phyloP scores from a whole-genome alignment of 208 protist genomes.

The Leishmania lainsoni region DNA sequence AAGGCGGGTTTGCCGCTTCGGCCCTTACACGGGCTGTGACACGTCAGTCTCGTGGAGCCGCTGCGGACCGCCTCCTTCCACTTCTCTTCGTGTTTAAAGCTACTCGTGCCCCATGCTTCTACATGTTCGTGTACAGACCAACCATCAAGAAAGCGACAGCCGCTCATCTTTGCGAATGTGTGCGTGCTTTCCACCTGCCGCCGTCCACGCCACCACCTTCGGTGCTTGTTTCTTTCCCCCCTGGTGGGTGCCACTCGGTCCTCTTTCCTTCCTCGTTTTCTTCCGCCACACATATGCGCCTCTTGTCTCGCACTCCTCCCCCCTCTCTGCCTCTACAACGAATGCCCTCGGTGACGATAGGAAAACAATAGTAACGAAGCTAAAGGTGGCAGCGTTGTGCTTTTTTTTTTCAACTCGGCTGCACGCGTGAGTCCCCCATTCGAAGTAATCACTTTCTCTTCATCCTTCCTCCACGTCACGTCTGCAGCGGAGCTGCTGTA shows the following conservation, averaged over 20 bases:
- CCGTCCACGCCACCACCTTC: neutral
- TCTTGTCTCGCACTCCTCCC: neutral
- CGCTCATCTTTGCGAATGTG: neutral
- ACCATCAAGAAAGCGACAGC: neutral
- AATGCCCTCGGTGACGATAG: neutral
- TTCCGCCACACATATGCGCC: neutral
- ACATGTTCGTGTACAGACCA: neutral
- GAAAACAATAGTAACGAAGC: neutral
- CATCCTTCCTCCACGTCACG: neutral
- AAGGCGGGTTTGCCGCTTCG: neutral
- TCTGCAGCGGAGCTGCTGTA: neutral
- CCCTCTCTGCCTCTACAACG: neutral
- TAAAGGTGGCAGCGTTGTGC: neutral
- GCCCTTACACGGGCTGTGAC: neutral
- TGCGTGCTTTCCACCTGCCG: neutral
- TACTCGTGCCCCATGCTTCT: neutral
- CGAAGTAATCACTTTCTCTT: neutral
- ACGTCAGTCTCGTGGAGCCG: neutral
- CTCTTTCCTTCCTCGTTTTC: neutral
- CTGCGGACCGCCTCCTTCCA: neutral
- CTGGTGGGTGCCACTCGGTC: neutral
- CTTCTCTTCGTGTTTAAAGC: neutral
- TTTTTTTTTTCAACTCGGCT: constrained; percentile 1
- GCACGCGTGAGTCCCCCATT: neutral
- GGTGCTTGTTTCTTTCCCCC: neutral